Base-by-base conservation (phyloP, 2,329 filamentous ascomycete species). In the Aaosphaeria arxii region DNA sequence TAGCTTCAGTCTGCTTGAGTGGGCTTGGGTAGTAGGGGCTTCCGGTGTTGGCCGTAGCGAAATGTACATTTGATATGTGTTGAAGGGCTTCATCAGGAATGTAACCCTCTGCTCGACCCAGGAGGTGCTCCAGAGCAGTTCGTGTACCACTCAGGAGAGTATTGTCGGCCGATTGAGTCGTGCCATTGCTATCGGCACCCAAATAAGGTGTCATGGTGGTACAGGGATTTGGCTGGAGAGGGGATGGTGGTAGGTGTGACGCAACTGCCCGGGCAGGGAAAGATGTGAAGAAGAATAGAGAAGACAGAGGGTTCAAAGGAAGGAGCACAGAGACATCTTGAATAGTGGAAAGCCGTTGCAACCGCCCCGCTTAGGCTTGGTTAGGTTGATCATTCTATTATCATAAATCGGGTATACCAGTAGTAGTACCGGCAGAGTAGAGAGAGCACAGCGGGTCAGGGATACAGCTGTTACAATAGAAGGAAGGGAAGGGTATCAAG, bases 1-100 rank as follows among this genome's bases (percentile, higher is more conserved):
- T 69, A 1, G 77, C 77, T 53, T 80, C 77, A 0, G 76, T 79
- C 58, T 78, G 75, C 52, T 80, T 80, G 53, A 79, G 74, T 0
- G 77, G 77, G 49, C 64, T 68, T 2, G 70, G 70, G 47, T 71
- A 73, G 52, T 72, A 71, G 5, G 70, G 70, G 13, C 53, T 69
- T 30, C 69, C 69, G 1, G 63, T 67, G 45, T 72, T 71, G 11
- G 61, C 63, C 1, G 68, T 72, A 1, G 59, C 61, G 43, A 73
- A 72, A 4, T 58, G 46, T 42, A 63, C 53, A 5, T 50, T 58
- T 17, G 54, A 45, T 24, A 72, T 66, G 41, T 69, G 57, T 17
- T 59, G 44, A 4, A 62, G 49, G 43, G 57, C 61, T 49, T 72
- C 68, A 30, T 50, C 45, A 5, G 70, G 70, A 9, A 73, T 55